A percentile compares a stretch with the other conserved stretches of the same genome.
These are phyloP conservation scores for Russula earlei DNA, from an alignment of 768 basidiomycete species.

Conservation along the genomic window DNA sequence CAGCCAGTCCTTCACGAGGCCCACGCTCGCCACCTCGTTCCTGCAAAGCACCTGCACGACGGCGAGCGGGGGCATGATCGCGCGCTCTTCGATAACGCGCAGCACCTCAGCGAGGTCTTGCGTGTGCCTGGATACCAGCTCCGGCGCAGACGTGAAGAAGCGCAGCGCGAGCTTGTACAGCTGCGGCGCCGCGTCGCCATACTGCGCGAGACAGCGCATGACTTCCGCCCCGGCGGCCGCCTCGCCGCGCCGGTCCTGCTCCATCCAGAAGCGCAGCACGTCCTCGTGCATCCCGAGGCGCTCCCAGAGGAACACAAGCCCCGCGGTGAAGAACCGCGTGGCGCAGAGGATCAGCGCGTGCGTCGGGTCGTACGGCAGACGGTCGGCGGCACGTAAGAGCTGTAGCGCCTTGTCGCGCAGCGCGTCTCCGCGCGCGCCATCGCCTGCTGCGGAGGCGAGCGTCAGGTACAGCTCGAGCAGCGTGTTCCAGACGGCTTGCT, in stretches of 20 bases:
- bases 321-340: slow-evolving; percentile 68
- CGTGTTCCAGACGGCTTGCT: slow-evolving; percentile 90
- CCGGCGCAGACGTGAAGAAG: slow-evolving; percentile 78
- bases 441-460: slow-evolving; percentile 30
- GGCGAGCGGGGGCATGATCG: slow-evolving; percentile 81
- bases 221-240: slow-evolving; percentile 40
- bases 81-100: slow-evolving; percentile 68
- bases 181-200: slow-evolving; percentile 61
- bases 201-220: slow-evolving; percentile 59
- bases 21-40: slow-evolving; percentile 86
- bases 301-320: slow-evolving; percentile 88
- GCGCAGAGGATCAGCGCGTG: slow-evolving; percentile 96
- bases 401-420: slow-evolving; percentile 58
- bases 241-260: slow-evolving; percentile 38
- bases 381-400: slow-evolving; percentile 47
- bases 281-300: slow-evolving; percentile 94
- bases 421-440: slow-evolving; percentile 22
- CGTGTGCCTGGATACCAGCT: slow-evolving; percentile 60
- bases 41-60: slow-evolving; percentile 83
- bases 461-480: slow-evolving; percentile 87
- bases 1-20: slow-evolving; percentile 87
- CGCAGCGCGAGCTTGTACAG: slow-evolving; percentile 83
- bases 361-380: slow-evolving; percentile 69
- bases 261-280: slow-evolving; percentile 89
- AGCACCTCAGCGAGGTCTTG: slow-evolving; percentile 63